Evolutionary conservation across 1,284 basidiomycete genomes (phyloP).

Genomic region (Lignosus rhinocerotis): DNA sequence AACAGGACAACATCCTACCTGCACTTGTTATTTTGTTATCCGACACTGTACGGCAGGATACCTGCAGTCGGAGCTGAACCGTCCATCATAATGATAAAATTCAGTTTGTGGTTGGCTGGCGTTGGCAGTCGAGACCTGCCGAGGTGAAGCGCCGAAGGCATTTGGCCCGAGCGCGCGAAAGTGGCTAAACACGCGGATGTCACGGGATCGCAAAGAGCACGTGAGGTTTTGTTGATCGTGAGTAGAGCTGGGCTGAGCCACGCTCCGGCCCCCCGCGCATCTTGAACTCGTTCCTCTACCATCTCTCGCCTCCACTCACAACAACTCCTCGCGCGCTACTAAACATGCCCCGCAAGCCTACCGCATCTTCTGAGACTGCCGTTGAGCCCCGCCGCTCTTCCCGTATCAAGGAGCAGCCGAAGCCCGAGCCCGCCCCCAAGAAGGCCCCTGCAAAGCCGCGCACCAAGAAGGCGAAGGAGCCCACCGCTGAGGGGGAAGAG

Average conservation of each 20-base stretch:
- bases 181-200: slow-evolving; percentile 23
- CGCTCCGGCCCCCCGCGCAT: slow-evolving; percentile 21
- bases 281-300: slow-evolving; percentile 25
- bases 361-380: slow-evolving; percentile 37
- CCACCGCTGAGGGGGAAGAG: slow-evolving; percentile 31
- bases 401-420: slow-evolving; percentile 72
- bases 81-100: too few species aligned
- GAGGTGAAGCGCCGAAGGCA: background rate
- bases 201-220: slow-evolving; percentile 31
- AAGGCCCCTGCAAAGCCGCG: slow-evolving; percentile 63
- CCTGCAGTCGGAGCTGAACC: too few species aligned
- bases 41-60: too few species aligned
- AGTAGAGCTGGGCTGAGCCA: slow-evolving; percentile 30
- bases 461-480: slow-evolving; percentile 48
- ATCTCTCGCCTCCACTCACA: slow-evolving; percentile 19
- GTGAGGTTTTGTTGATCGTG: slow-evolving; percentile 35
- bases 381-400: slow-evolving; percentile 68
- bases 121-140: background rate
- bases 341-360: slow-evolving; percentile 70
- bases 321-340: slow-evolving; percentile 10
- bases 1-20: too few species aligned
- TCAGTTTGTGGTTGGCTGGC: too few species aligned
- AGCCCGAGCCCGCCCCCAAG: slow-evolving; percentile 51
- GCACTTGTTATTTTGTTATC: too few species aligned
- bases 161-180: slow-evolving; percentile 26